Conservation (phyloP, 257 asterid genomes). For the Scutellaria galericulata region DNA sequence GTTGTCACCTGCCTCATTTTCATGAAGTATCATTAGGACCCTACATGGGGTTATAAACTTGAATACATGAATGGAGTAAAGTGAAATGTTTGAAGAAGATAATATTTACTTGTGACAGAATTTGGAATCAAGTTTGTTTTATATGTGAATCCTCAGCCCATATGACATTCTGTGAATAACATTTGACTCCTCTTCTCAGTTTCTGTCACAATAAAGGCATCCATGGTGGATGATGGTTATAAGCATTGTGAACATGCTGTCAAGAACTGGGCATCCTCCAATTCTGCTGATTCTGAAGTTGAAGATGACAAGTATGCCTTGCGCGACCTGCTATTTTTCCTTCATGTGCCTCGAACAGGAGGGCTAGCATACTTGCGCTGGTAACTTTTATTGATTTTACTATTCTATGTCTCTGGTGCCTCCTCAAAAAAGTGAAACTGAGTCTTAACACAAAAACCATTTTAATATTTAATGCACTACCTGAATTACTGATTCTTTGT, state of each 20-base stretch:
- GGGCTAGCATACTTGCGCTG: slow-evolving; percentile 92
- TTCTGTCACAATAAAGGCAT: slow-evolving; percentile 50
- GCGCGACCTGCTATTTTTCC: slow-evolving; percentile 91
- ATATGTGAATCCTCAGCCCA: slow-evolving; percentile 17
- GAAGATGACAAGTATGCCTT: slow-evolving; percentile 66
- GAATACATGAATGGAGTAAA: slow-evolving; percentile 10
- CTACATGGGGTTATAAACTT: slow-evolving; percentile 8
- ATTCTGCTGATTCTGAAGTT: slow-evolving; percentile 62
- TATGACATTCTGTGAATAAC: slow-evolving; percentile 20
- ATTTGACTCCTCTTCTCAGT: slow-evolving; percentile 43
- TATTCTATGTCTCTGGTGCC: slow-evolving; percentile 8
- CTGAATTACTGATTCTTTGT: slow-evolving; percentile 28
- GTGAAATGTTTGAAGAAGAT: slow-evolving; percentile 22
- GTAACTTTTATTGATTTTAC: slow-evolving; percentile 43
- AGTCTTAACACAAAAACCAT: background rate
- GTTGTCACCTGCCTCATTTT: slow-evolving; percentile 7
- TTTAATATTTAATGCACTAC: slow-evolving; percentile 7
- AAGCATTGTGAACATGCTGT: slow-evolving; percentile 66
- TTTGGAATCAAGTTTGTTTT: background rate
- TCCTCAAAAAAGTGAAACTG: no score
- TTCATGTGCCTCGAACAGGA: slow-evolving; percentile 97
- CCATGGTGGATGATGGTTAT: slow-evolving; percentile 49
- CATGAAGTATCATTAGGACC: background rate
- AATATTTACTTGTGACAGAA: slow-evolving; percentile 5
- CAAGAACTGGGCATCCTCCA: slow-evolving; percentile 84